phyloP scores from a whole-genome alignment of 352 stramenopile genomes.

The Phytophthora cactorum region DNA sequence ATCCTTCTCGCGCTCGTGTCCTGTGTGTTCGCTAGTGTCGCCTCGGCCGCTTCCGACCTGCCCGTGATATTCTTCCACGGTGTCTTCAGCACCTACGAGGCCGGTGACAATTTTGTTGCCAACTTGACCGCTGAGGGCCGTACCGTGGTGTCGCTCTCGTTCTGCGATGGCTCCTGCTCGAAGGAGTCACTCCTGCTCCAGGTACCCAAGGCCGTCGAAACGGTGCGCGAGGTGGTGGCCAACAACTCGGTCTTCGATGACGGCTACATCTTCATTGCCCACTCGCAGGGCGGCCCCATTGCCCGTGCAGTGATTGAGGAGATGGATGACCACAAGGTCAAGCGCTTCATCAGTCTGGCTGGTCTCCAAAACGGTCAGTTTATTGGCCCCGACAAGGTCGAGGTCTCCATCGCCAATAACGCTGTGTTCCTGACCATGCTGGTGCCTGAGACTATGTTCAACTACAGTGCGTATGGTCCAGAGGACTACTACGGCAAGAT shows the following conservation, averaged over 20 bases:
- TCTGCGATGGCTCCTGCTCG: slow-evolving; percentile 41
- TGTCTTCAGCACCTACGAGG: slow-evolving; percentile 13
- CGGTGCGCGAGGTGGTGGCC: slow-evolving; percentile 33
- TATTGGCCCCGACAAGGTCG: neutral
- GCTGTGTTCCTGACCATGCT: neutral
- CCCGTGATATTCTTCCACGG: slow-evolving; percentile 57
- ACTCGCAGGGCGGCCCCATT: slow-evolving; percentile 47
- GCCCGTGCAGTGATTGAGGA: slow-evolving; percentile 50
- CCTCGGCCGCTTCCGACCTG: slow-evolving; percentile 16
- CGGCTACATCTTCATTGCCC: slow-evolving; percentile 52
- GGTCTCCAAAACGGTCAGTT: slow-evolving; percentile 43
- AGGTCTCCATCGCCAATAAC: neutral
- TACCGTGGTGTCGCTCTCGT: slow-evolving; percentile 37
- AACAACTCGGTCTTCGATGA: slow-evolving; percentile 37
- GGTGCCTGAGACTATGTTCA: slow-evolving; percentile 23
- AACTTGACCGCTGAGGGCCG: slow-evolving; percentile 40
- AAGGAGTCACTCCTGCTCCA: slow-evolving; percentile 22
- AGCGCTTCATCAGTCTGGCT: slow-evolving; percentile 46
- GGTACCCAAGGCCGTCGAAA: slow-evolving; percentile 37
- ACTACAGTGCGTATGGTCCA: slow-evolving; percentile 27
- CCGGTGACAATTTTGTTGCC: slow-evolving; percentile 24
- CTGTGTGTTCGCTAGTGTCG: neutral
- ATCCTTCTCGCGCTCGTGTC: slow-evolving; percentile 20
- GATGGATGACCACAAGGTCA: slow-evolving; percentile 57
- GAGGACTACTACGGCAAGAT: slow-evolving; percentile 41